Evolutionary conservation across 2,329 filamentous ascomycete species (phyloP).

Genomic region (Pseudogymnoascus sp.): DNA sequence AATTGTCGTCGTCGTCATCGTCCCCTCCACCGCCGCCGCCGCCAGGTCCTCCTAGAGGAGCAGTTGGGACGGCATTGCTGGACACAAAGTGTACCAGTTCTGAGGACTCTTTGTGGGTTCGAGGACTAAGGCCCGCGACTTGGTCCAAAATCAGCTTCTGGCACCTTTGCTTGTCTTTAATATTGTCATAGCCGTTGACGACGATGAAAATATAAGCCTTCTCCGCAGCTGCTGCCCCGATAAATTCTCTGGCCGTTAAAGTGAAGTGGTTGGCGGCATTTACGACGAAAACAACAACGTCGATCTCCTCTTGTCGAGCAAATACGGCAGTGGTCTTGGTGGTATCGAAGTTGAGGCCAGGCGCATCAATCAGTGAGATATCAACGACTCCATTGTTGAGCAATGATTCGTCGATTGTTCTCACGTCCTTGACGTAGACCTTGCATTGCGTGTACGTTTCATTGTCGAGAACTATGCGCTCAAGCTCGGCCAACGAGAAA

Average conservation of each 20-base stretch:
- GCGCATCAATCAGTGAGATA: conserved; percentile 94
- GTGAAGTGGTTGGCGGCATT: conserved; percentile 98
- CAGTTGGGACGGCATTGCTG: conserved; percentile 84
- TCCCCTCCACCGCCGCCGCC: conserved; percentile 49
- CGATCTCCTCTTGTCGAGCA: conserved; percentile 94
- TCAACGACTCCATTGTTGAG: conserved; percentile 97
- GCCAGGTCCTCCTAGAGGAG: conserved; percentile 51
- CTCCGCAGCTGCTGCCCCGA: conserved; percentile 88
- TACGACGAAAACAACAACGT: conserved; percentile 97
- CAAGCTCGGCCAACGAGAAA: conserved; percentile 69
- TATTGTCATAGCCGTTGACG: conserved; percentile 93
- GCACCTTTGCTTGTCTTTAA: conserved; percentile 84
- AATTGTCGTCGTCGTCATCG: conserved; percentile 46
- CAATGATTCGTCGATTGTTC: conserved; percentile 84
- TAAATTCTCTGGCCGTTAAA: conserved; percentile 94
- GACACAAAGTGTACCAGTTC: conserved; percentile 98
- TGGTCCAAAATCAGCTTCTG: conserved; percentile 92
- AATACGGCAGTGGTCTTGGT: conserved; percentile 97
- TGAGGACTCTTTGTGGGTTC: conserved; percentile 83
- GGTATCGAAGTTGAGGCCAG: conserved; percentile 90
- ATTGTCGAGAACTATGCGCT: conserved; percentile 86
- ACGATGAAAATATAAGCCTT: conserved; percentile 99
- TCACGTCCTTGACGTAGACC: conserved; percentile 86
- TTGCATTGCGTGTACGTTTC: conserved; percentile 90
- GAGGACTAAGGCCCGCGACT: conserved; percentile 77